Conservation (phyloP, 495 filamentous ascomycete genomes). For the Penicillium dipodomyicola region DNA sequence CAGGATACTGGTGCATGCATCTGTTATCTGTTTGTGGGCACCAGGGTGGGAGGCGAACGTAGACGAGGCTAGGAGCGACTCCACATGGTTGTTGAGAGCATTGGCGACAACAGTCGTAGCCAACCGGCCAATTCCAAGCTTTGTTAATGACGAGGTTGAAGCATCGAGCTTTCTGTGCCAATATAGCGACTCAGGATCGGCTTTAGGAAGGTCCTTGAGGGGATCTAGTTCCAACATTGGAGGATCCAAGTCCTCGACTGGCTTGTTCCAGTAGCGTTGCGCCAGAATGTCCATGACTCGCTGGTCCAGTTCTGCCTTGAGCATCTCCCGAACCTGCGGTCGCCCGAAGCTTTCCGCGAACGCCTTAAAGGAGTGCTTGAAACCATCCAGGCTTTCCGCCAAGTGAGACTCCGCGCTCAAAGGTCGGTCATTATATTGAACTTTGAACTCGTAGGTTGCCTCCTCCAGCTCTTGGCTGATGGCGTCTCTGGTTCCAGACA, state of each 20-base stretch:
- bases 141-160: constrained; percentile 83
- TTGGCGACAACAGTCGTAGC: constrained; percentile 87
- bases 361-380: constrained; percentile 96
- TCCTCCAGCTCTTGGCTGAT: constrained; percentile 96
- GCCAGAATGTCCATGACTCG: constrained; percentile 94
- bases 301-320: constrained; percentile 93
- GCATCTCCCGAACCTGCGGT: constrained; percentile 78
- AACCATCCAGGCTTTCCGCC: constrained; percentile 88
- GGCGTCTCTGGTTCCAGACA: constrained; percentile 82
- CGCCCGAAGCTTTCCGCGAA: constrained; percentile 89
- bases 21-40: constrained; percentile 83
- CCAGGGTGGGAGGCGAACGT: constrained; percentile 89
- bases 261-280: constrained; percentile 95
- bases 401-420: constrained; percentile 94
- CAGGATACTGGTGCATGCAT: constrained; percentile 81
- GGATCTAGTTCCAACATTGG: constrained; percentile 66
- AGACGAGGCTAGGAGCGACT: constrained; percentile 70
- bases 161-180: constrained; percentile 96
- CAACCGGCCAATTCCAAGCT: constrained; percentile 87
- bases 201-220: constrained; percentile 73
- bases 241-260: constrained; percentile 68
- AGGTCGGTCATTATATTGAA: constrained; percentile 97
- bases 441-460: constrained; percentile 97
- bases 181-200: constrained; percentile 76
- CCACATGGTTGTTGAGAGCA: constrained; percentile 81